phyloP scores from a whole-genome alignment of 257 asterid species.

The Parsonsia alboflavescens region DNA sequence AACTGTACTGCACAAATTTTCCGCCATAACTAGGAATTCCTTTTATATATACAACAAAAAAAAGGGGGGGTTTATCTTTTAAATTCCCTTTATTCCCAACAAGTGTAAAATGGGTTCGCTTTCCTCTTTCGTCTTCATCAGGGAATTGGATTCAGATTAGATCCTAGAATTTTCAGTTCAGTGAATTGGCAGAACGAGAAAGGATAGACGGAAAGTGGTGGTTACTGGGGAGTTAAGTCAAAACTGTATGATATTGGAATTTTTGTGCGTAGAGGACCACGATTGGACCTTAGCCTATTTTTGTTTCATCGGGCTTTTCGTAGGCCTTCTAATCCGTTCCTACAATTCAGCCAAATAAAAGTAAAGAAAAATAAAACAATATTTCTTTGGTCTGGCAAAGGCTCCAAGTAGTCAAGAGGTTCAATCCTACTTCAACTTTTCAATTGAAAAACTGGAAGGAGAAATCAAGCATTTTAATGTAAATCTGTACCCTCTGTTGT shows the following conservation, averaged over 20 bases:
- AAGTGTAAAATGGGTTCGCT: slow-evolving; percentile 29
- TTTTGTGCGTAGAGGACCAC: slow-evolving; percentile 8
- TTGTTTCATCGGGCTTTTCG: slow-evolving; percentile 3
- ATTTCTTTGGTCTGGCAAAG: too few species aligned
- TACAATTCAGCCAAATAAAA: too few species aligned
- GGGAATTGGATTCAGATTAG: slow-evolving; percentile 6
- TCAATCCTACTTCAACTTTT: too few species aligned
- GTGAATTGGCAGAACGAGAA: not conserved
- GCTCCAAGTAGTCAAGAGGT: too few species aligned
- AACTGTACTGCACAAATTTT: slow-evolving; percentile 58
- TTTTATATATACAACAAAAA: too few species aligned
- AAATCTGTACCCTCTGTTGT: too few species aligned
- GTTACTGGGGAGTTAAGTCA: too few species aligned
- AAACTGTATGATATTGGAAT: not conserved
- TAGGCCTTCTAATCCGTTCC: too few species aligned
- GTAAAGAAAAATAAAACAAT: too few species aligned
- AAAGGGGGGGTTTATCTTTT: too few species aligned
- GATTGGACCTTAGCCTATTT: not conserved
- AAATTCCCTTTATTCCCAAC: slow-evolving; percentile 34
- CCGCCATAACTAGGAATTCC: slow-evolving; percentile 64
- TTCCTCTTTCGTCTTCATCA: slow-evolving; percentile 33
- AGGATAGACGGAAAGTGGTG: not conserved
- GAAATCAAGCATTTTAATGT: too few species aligned
- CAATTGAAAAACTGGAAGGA: too few species aligned
- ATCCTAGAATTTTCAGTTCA: not conserved